phyloP scores from a whole-genome alignment of 2,329 filamentous ascomycete species.

The Pochonia chlamydosporia region DNA sequence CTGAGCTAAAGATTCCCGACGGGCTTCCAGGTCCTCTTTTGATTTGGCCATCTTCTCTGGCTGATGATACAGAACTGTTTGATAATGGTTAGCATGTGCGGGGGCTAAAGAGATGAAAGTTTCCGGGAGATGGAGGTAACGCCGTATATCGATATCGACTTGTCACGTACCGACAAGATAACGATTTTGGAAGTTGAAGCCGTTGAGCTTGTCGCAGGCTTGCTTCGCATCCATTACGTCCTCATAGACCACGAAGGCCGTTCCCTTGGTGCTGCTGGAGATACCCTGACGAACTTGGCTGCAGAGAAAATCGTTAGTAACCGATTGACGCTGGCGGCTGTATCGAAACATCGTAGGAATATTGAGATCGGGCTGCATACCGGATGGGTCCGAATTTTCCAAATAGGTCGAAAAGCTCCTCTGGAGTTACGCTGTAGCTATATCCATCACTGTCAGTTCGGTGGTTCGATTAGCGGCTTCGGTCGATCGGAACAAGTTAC shows the following conservation, averaged over 20 bases:
- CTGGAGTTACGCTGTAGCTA: conserved; percentile 97
- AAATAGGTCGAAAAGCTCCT: conserved; percentile 98
- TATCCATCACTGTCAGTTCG: conserved; percentile 18
- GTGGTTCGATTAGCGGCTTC: not conserved
- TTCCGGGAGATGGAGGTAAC: too few relatives aligned
- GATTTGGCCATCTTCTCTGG: conserved; percentile 68
- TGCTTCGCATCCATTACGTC: conserved; percentile 98
- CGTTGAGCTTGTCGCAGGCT: conserved; percentile 98
- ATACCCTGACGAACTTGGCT: conserved; percentile 99
- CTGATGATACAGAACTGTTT: conserved; percentile 55
- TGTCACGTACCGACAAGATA: conserved; percentile 82
- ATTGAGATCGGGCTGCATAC: conserved; percentile 45
- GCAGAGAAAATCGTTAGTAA: conserved; percentile 14
- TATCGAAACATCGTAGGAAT: not conserved
- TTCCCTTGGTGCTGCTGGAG: conserved; percentile 94
- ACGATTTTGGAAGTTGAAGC: conserved; percentile 99
- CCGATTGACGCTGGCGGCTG: conserved; percentile 4
- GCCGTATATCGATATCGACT: too few relatives aligned
- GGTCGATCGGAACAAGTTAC: conserved; percentile 36
- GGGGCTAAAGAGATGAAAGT: not conserved
- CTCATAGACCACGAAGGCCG: conserved; percentile 98
- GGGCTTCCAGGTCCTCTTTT: conserved; percentile 88
- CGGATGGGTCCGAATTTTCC: conserved; percentile 94
- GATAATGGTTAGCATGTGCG: not conserved
- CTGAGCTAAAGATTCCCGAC: conserved; percentile 95